Evolutionary conservation across 192 early-diverging fungal species (phyloP), one percentile per base, ranked within the genome.

Genomic region (Phycomyces blakesleeanus): DNA sequence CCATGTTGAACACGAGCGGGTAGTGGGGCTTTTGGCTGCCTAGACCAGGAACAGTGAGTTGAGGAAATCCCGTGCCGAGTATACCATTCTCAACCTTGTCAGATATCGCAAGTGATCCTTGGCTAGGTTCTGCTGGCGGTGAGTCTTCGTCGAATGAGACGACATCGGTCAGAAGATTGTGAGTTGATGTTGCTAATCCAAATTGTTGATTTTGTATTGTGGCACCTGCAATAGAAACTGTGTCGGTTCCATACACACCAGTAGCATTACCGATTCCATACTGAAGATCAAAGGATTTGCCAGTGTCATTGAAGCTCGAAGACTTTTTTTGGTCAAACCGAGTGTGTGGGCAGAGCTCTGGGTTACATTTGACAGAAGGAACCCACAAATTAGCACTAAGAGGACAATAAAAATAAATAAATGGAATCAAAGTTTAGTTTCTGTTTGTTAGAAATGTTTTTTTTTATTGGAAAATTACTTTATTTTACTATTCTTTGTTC

Each of bases 241-340:
- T 51, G 41, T 69, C 68, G 25, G 38, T 51, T n/a, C 24, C 68
- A 21, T 42, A 55, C 24, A 50, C 34, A 27, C 68, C 68, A 18
- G 22, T 25, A 55, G 51, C 61, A 22, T 21, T 25, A 20, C 68
- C 68, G 34, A 52, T 57, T 0, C 68, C 68, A 34, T 64, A 69
- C 24, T 11, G 10, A 11, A 69, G 12, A 2, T 0, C 1, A 49
- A 64, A 69, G 8, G 53, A 21, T 15, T 51, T 47, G 0, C 44
- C 40, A 6, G 25, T 40, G 14, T 15, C 14, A 15, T 47, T 57
- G 16, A 64, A 64, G 12, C 53, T 64, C 11, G 34, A 38, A 2
- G 61, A 64, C 3, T 64, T 64, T 8, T 24, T 55, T 0, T 16
- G 9, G 27, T 63, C 38, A 49, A 68, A 68, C 27, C 3, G 15